Base-by-base conservation (phyloP, 73 alveolate species). In the Symbiodinium natans region DNA sequence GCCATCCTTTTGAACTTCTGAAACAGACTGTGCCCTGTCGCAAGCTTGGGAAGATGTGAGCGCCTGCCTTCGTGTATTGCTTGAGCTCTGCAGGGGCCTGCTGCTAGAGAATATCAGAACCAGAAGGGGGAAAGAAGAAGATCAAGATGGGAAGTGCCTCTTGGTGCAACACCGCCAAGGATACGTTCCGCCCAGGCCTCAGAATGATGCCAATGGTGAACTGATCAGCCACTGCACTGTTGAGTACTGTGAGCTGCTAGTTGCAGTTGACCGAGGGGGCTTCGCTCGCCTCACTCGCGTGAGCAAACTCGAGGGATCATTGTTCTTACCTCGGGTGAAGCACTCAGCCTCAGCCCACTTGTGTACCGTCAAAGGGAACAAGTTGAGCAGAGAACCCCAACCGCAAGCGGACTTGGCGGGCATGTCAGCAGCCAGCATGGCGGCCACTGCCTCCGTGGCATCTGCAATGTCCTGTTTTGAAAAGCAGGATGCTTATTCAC, bases 241-340 rank as follows among this genome's bases (percentile, higher is more conserved):
- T 10, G 2, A 41, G 75, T 0, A 2, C 23, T 13, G 39, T 41
- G 10, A 21, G 1, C 27, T 8, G 36, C 40, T 17, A 1, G 41
- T 77, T 25, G 25, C 46, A 39, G 29, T 9, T 34, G 46, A n/a
- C 34, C 7, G 43, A 41, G 82, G n/a, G n/a, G 31, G 33, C 33
- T 38, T 15, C 97, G 97, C 97, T 41, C 97, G 97, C 41, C 97
- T 84, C 80, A 90, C 68, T n/a, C 97, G 97, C 23, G 48, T 90
- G 23, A 90, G 97, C 97, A 90, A 90, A 29, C 80, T 84, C 52
- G 97, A 90, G 27, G 97, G 97, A 73, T 90, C 97, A 9, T 83
- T 82, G 77, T 85, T 56, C 38, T 90, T 90, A 89, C 97, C 97
- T 90, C 40, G n/a, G 77, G 36, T 29, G 29, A 31, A 36, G 39